Conservation (phyloP, 768 basidiomycete species). For the Coprinopsis cinerea region DNA sequence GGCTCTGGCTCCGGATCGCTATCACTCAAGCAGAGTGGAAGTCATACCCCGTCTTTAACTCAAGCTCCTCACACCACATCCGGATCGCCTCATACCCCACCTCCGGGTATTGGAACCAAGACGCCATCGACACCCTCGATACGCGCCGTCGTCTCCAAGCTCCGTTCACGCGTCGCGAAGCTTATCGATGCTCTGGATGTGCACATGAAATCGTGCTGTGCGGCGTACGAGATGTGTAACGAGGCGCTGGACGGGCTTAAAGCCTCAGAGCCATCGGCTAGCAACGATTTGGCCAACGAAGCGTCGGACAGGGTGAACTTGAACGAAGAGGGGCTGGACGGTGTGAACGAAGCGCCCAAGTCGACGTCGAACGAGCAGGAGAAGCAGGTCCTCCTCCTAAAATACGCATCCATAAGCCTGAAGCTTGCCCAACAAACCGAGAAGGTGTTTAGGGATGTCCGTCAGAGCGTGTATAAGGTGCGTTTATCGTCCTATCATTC, state of each 20-base stretch:
- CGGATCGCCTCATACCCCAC: too few species aligned
- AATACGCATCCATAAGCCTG: background rate
- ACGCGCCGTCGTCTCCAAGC: slow-evolving; percentile 2
- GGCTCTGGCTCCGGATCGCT: too few species aligned
- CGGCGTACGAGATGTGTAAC: slow-evolving; percentile 4
- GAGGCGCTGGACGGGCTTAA: slow-evolving; percentile 1
- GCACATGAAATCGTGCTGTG: background rate
- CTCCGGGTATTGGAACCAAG: too few species aligned
- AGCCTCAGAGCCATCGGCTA: too few species aligned
- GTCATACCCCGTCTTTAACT: too few species aligned
- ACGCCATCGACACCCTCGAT: too few species aligned
- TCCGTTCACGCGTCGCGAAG: background rate
- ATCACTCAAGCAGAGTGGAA: too few species aligned
- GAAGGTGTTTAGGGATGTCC: background rate
- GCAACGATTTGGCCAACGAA: background rate
- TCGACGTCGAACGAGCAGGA: background rate
- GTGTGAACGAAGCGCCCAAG: background rate
- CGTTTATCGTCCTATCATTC: background rate
- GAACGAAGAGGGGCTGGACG: background rate
- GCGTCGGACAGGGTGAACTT: background rate
- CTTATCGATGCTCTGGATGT: slow-evolving; percentile 1
- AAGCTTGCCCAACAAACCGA: slow-evolving; percentile 5
- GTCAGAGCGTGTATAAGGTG: slow-evolving; percentile 10
- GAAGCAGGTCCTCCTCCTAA: background rate
- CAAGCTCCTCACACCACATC: too few species aligned